Evolutionary conservation across 139 green algal species (phyloP).

Genomic region (Chlorella ohadii): DNA sequence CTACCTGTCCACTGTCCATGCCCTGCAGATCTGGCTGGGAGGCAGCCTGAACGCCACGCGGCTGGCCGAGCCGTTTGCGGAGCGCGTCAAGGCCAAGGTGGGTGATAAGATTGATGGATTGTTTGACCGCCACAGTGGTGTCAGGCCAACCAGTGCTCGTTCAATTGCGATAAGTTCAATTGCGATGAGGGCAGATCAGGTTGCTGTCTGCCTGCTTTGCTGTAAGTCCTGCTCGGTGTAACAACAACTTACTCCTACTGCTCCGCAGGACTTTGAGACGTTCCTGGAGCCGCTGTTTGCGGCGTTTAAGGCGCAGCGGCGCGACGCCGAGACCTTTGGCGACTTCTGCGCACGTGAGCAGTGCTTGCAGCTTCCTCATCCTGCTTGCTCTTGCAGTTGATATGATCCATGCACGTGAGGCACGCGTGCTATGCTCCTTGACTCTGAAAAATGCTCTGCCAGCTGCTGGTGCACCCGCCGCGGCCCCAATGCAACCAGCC

Average conservation of each 20-base stretch:
- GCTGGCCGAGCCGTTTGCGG: conserved; percentile 83
- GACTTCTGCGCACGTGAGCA: conserved; percentile 82
- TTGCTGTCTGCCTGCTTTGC: too few relatives aligned
- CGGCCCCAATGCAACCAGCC: too few relatives aligned
- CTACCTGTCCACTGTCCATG: too few relatives aligned
- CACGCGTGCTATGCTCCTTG: too few relatives aligned
- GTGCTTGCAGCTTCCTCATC: conserved; percentile 4
- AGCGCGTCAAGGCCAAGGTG: conserved; percentile 80
- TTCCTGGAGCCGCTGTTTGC: conserved; percentile 94
- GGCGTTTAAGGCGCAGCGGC: conserved; percentile 68
- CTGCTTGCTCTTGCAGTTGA: conserved; percentile 52
- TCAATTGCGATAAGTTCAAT: too few relatives aligned
- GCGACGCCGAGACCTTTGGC: conserved; percentile 84
- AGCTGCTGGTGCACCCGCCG: too few relatives aligned
- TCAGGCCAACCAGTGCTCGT: too few relatives aligned
- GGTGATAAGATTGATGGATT: conserved; percentile 3
- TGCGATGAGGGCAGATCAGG: too few relatives aligned
- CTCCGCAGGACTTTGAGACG: conserved; percentile 90
- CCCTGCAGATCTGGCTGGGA: conserved; percentile 95
- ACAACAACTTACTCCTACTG: too few relatives aligned
- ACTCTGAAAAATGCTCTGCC: too few relatives aligned
- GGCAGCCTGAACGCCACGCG: conserved; percentile 86
- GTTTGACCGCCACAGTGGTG: not conserved
- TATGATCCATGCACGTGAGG: too few relatives aligned
- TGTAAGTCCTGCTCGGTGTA: too few relatives aligned